Percentiles rank a stretch among this genome's conserved stretches.
phyloP scores from a whole-genome alignment of 108 stramenopile species.

The Pseudonitzschia pungens region DNA sequence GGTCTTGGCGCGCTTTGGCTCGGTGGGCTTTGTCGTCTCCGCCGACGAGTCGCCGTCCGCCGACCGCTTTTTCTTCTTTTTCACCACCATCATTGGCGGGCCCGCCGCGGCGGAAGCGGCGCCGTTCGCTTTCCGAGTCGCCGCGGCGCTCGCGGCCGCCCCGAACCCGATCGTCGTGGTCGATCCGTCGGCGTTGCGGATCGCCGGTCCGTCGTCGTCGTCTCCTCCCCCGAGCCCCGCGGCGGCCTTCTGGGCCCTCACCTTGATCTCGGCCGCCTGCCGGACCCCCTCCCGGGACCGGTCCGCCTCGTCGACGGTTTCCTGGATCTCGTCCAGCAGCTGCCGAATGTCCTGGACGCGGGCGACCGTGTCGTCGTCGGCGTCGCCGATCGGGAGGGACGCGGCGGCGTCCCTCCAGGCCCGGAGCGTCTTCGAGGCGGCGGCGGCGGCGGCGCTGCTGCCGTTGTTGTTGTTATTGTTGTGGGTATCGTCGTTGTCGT shows the following conservation, averaged over 20 bases:
- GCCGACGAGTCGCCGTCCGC: neutral
- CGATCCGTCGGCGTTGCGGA: slow-evolving; percentile 12
- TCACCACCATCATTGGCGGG: slow-evolving; percentile 34
- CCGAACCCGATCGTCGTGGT: slow-evolving; percentile 40
- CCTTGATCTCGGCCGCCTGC: slow-evolving; percentile 44
- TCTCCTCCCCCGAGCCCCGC: neutral
- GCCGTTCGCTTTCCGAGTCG: too few species aligned
- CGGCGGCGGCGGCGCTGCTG: slow-evolving; percentile 1
- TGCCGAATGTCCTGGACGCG: slow-evolving; percentile 39
- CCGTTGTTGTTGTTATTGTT: too few species aligned
- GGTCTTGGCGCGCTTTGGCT: neutral
- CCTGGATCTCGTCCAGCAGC: slow-evolving; percentile 84
- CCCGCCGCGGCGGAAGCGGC: too few species aligned
- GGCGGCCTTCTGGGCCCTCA: slow-evolving; percentile 23
- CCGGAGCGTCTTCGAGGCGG: slow-evolving; percentile 20
- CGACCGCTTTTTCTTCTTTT: slow-evolving; percentile 29
- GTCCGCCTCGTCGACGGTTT: slow-evolving; percentile 74
- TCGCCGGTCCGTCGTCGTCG: neutral
- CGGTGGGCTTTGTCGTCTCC: neutral
- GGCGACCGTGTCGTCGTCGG: neutral
- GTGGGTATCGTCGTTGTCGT: too few species aligned
- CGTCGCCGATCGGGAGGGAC: neutral
- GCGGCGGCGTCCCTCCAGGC: slow-evolving; percentile 15
- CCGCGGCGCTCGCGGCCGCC: neutral
- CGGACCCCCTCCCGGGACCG: slow-evolving; percentile 55